Base-by-base conservation (phyloP, 2,329 filamentous ascomycete species). In the Ascochyta pisi region DNA sequence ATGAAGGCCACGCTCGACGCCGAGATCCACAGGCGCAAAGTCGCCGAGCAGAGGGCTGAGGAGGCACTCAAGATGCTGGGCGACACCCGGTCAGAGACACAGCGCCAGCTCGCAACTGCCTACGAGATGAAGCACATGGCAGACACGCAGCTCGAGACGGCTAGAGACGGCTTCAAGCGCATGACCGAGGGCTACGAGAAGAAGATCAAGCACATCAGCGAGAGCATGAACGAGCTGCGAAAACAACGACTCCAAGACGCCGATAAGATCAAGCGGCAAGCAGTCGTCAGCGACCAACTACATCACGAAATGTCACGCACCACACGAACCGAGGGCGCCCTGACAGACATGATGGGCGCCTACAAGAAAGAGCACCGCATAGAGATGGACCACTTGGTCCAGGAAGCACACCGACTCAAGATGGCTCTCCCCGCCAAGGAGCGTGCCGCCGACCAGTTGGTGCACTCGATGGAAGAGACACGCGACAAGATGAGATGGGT, bases 401-500 rank as follows among this genome's bases (percentile, higher is more conserved):
- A 77, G 15, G 80, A 82, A 50, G 87, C 86, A 5, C 79, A 75
- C 26, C 75, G 76, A 57, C 64, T 90, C 72, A 88, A 88, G 70
- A 72, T 70, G 8, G 78, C 78, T 26, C 83, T 86, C 1, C 79
- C 73, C 15, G 74, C 76, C 58, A 81, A 85, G 60, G 88, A 90
- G 68, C 76, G 81, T 24, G 83, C 89, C 67, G 88, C 89, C 64
- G 80, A 86, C 60, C 74, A 74, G 53, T 78, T 85, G 24, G 76
- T 89, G n/a, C 75, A 81, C 34, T 84, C 88, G 67, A 78, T 87
- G 39, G 80, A 81, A 62, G 79, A 84, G 64, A 83, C 84, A n/a
- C 77, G 90, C 46, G 81, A 86, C 60, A 86, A 91, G 78, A 81
- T 93, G 74, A 85, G 81, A 68, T 92, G 89, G 89, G 88, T 89